Conservation (phyloP, 164 flowering plant genomes). For the Platanus orientalis region DNA sequence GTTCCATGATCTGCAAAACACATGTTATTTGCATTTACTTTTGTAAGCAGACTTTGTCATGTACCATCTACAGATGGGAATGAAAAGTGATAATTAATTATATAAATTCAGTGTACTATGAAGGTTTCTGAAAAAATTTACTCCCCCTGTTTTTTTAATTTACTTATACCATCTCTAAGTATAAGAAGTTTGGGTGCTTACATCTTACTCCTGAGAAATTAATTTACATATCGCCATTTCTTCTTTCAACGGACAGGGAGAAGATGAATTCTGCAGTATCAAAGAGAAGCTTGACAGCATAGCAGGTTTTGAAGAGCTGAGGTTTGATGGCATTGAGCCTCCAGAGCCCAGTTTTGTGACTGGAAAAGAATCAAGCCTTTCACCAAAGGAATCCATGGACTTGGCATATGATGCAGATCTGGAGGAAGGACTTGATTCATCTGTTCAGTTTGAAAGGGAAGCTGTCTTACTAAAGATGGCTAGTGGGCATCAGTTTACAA, state of each 20-base stretch:
- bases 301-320: slow-evolving; percentile 46
- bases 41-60: too few species aligned
- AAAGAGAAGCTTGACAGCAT: slow-evolving; percentile 36
- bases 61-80: too few species aligned
- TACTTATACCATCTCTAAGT: background rate
- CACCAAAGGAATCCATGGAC: slow-evolving; percentile 33
- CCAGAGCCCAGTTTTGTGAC: slow-evolving; percentile 28
- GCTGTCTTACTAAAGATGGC: slow-evolving; percentile 31
- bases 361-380: slow-evolving; percentile 29
- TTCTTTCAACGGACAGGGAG: slow-evolving; percentile 27
- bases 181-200: background rate
- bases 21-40: too few species aligned
- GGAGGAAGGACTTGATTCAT: slow-evolving; percentile 30
- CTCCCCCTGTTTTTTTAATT: background rate
- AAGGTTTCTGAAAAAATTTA: too few species aligned
- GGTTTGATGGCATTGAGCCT: slow-evolving; percentile 49
- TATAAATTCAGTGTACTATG: too few species aligned
- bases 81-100: too few species aligned
- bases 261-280: slow-evolving; percentile 20
- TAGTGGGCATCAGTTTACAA: slow-evolving; percentile 28
- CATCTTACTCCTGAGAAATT: background rate
- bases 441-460: slow-evolving; percentile 39
- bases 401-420: slow-evolving; percentile 30
- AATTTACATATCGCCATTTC: background rate
- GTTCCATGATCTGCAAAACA: too few species aligned